Base-by-base conservation (phyloP, 2,329 filamentous ascomycete species). In the Penicillium glabrum region DNA sequence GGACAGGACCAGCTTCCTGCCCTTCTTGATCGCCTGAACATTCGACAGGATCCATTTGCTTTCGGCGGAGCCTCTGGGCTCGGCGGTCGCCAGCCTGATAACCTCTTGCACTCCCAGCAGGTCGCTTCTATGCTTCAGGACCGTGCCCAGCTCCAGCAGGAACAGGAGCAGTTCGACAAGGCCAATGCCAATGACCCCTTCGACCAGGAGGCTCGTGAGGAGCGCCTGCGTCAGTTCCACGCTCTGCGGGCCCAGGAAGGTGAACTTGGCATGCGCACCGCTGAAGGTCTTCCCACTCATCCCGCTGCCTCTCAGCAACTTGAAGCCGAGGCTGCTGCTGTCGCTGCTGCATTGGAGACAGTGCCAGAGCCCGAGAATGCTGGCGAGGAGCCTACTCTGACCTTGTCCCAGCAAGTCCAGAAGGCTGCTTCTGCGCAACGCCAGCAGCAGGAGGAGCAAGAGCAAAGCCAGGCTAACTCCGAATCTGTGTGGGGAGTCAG, bases 201-300 rank as follows among this genome's bases (percentile, higher is more conserved):
- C 57, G 80, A 82, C 53, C 77, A 81, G 60, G 76, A 83, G 65
- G 77, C 76, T 29, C 80, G 80, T 50, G 81, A 82, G 59, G 89
- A 91, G 46, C 87, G 93, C 46, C 81, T 97, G 21, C 86, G 89
- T 63, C 89, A 97, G 69, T 97, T 97, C 70, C 86, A 96, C 66
- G 85, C 89, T 29, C 77, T 95, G 49, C 85, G 90, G 64, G 84
- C 88, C n/a, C 85, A 90, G 68, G 84, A 88, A 57, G 90, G 93
- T 56, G 75, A 77, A 48, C 65, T 72, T 53, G 71, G 69, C 5
- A 57, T 74, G 56, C 67, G 73, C 54, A 73, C 69, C 46, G 67
- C 67, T 31, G 76, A 79, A 52, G 75, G 74, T 35, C 61, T 77
- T 24, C 72, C 74, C n/a, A 77, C 72, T 39, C 73, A 77, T 57